Conservation (phyloP, 2,329 filamentous ascomycete genomes). For the Colletotrichum chrysophilum region DNA sequence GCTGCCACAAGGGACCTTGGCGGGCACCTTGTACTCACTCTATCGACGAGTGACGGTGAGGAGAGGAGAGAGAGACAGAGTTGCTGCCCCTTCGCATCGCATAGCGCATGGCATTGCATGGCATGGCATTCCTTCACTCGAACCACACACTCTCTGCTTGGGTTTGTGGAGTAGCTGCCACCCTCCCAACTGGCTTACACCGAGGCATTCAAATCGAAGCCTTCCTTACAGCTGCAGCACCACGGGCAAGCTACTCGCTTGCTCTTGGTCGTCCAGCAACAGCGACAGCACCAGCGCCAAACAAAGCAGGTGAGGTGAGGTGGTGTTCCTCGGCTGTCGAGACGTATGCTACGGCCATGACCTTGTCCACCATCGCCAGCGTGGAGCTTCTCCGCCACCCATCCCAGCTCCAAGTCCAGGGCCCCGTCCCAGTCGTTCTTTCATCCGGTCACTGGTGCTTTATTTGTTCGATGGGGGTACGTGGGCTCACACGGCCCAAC, state of each 20-base stretch:
- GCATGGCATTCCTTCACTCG: background rate
- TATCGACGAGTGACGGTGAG: background rate
- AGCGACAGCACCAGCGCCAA: background rate
- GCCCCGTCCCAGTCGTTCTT: background rate
- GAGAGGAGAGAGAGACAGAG: background rate
- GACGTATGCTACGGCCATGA: background rate
- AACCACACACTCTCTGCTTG: background rate
- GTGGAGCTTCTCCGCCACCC: conserved; percentile 12
- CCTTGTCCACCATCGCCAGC: background rate
- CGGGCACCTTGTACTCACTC: background rate
- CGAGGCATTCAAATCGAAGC: background rate
- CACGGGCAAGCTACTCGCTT: background rate
- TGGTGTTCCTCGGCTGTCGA: conserved; percentile 11
- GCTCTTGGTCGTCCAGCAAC: background rate
- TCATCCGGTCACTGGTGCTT: background rate
- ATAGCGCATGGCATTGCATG: background rate
- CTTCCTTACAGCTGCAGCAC: background rate
- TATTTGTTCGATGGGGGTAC: background rate
- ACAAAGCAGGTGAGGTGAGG: background rate
- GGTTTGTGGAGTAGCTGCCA: background rate
- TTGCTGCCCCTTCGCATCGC: background rate
- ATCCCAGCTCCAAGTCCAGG: background rate
- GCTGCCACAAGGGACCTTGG: background rate
- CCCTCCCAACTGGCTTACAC: background rate
- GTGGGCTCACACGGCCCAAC: background rate